phyloP scores from a whole-genome alignment of 257 asterid species.

The Avicennia marina region DNA sequence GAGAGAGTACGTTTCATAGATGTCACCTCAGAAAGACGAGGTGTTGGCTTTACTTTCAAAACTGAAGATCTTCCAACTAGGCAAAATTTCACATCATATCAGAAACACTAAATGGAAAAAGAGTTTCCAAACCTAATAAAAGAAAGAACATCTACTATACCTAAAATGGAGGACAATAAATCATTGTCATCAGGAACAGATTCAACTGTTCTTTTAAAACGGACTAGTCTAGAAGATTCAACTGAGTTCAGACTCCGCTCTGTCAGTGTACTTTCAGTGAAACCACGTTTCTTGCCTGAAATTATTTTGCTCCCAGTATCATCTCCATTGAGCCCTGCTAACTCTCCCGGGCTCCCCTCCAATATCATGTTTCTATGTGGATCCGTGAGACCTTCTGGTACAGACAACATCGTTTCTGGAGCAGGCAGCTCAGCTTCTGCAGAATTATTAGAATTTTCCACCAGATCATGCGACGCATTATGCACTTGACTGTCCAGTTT shows the following conservation, averaged over 20 bases:
- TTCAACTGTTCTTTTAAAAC: constrained; percentile 54
- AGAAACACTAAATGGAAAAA: constrained; percentile 12
- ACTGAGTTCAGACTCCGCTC: constrained; percentile 83
- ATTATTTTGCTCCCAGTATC: constrained; percentile 67
- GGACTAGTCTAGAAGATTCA: constrained; percentile 72
- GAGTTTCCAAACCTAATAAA: background rate
- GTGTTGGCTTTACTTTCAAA: constrained; percentile 81
- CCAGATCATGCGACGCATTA: constrained; percentile 26
- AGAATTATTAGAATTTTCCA: constrained; percentile 28
- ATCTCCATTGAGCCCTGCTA: constrained; percentile 43
- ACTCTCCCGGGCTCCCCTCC: constrained; percentile 49
- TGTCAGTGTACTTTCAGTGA: constrained; percentile 82
- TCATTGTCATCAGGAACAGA: constrained; percentile 90
- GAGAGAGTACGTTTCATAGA: constrained; percentile 63
- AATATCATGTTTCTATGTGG: constrained; percentile 36
- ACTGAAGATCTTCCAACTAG: constrained; percentile 79
- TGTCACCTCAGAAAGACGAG: constrained; percentile 59
- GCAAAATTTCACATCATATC: constrained; percentile 10
- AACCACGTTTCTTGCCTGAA: constrained; percentile 80
- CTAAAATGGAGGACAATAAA: constrained; percentile 87
- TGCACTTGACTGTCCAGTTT: constrained; percentile 31
- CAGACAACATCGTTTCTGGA: constrained; percentile 69
- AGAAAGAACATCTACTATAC: constrained; percentile 31
- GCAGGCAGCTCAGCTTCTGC: constrained; percentile 47
- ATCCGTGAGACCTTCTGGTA: constrained; percentile 42